A percentile compares a stretch with the other conserved stretches of the same genome.
Evolutionary conservation across 441 rosid species (phyloP).

Genomic region (Adansonia gregorii): DNA sequence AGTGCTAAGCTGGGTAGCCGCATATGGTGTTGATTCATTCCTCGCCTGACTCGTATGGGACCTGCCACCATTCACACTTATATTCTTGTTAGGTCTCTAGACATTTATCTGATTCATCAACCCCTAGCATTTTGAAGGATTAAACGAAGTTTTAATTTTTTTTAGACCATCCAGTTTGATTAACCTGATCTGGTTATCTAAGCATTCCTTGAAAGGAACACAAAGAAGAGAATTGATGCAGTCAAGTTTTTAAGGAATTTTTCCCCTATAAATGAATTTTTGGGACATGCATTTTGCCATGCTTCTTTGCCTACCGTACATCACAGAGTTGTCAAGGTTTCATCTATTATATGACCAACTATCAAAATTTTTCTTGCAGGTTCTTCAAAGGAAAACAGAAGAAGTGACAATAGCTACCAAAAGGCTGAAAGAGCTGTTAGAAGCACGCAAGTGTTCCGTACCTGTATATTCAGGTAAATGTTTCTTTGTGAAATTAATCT

Average conservation of each 20-base stretch:
- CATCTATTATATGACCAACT: neutral
- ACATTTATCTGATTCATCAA: constrained; percentile 2
- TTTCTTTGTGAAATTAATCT: neutral
- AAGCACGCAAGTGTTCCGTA: constrained; percentile 54
- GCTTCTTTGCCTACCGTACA: neutral
- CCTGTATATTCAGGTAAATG: constrained; percentile 50
- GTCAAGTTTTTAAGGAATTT: constrained; percentile 14
- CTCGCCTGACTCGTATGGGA: neutral
- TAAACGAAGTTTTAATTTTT: neutral
- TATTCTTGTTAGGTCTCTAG: constrained; percentile 17
- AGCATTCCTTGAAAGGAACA: constrained; percentile 5
- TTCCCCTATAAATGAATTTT: neutral
- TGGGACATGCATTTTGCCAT: neutral
- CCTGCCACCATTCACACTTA: neutral
- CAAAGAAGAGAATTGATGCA: neutral
- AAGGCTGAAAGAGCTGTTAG: constrained; percentile 69
- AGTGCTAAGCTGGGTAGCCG: neutral
- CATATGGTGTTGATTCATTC: neutral
- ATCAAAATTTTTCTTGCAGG: constrained; percentile 46
- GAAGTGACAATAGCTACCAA: constrained; percentile 74
- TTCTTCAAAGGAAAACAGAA: constrained; percentile 82
- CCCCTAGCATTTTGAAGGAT: constrained; percentile 5
- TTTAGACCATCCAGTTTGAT: neutral
- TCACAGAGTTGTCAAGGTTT: constrained; percentile 12
- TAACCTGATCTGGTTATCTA: neutral